Percentiles rank a stretch among this genome's conserved stretches.
Conservation (phyloP, 306 rosid genomes). For the Inga oerstediana region DNA sequence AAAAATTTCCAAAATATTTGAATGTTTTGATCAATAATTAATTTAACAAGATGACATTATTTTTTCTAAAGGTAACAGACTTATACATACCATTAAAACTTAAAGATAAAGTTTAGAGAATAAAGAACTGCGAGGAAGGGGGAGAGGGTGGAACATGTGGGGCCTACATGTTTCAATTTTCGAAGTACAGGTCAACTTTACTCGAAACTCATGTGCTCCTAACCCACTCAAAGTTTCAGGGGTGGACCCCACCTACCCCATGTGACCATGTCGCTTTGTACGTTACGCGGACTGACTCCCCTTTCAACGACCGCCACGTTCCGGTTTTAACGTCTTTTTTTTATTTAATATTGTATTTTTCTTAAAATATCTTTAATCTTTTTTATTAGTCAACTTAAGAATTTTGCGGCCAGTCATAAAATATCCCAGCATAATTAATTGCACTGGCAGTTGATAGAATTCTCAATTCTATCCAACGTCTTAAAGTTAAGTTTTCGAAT, state of each 20-base stretch:
- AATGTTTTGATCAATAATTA: background rate
- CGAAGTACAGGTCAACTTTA: conserved; percentile 43
- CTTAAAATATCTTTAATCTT: background rate
- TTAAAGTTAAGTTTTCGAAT: too few relatives aligned
- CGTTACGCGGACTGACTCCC: background rate
- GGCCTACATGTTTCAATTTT: conserved; percentile 38
- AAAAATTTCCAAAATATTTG: background rate
- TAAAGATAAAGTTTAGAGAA: too few relatives aligned
- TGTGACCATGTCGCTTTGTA: conserved; percentile 56
- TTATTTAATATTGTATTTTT: background rate
- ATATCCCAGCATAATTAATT: background rate
- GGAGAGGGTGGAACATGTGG: conserved; percentile 2
- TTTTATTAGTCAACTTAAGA: background rate
- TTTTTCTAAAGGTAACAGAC: background rate
- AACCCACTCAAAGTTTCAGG: conserved; percentile 9
- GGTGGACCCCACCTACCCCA: conserved; percentile 39
- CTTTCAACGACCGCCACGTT: conserved; percentile 13
- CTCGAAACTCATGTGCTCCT: conserved; percentile 29
- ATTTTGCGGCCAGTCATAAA: background rate
- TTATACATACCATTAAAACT: too few relatives aligned
- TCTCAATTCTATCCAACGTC: background rate
- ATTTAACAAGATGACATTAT: background rate
- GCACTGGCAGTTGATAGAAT: background rate
- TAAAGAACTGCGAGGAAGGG: background rate
- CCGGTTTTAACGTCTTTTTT: background rate